These are phyloP conservation scores for Datisca glomerata DNA, from an alignment of 306 rosid genomes.

Conservation along the genomic window DNA sequence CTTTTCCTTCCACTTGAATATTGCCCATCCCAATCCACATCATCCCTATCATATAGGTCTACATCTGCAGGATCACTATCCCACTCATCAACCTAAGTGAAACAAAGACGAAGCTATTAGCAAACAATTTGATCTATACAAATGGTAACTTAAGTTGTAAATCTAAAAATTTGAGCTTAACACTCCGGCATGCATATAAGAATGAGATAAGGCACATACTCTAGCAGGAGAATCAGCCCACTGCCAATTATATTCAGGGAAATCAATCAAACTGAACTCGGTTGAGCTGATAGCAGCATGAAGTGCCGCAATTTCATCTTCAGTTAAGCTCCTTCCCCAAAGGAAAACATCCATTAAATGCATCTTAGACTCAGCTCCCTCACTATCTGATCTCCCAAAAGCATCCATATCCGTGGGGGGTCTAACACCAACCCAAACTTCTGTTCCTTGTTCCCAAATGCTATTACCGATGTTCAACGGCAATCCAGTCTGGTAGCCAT, in stretches of 20 bases:
- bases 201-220: constrained; percentile 27
- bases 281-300: constrained; percentile 67
- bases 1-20: constrained; percentile 98
- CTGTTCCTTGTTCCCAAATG: constrained; percentile 89
- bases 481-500: constrained; percentile 82
- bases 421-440: constrained; percentile 93
- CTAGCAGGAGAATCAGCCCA: constrained; percentile 96
- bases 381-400: constrained; percentile 98
- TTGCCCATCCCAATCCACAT: constrained; percentile 98
- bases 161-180: too few species aligned
- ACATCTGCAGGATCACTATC: constrained; percentile 99
- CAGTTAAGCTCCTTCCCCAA: constrained; percentile 97
- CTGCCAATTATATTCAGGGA: constrained; percentile 89
- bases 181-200: neutral
- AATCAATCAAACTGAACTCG: constrained; percentile 55
- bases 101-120: constrained; percentile 23
- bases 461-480: constrained; percentile 63
- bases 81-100: constrained; percentile 78
- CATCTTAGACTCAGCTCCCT: constrained; percentile 99
- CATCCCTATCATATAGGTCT: constrained; percentile 92
- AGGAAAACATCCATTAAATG: constrained; percentile 95
- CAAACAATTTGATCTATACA: constrained; percentile 1
- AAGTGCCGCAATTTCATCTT: constrained; percentile 88
- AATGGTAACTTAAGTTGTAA: constrained; percentile 4
- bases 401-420: constrained; percentile 95